A percentile compares a stretch with the other conserved stretches of the same genome.
Conservation (phyloP, 305 asterid genomes). For the Andrographis paniculata region DNA sequence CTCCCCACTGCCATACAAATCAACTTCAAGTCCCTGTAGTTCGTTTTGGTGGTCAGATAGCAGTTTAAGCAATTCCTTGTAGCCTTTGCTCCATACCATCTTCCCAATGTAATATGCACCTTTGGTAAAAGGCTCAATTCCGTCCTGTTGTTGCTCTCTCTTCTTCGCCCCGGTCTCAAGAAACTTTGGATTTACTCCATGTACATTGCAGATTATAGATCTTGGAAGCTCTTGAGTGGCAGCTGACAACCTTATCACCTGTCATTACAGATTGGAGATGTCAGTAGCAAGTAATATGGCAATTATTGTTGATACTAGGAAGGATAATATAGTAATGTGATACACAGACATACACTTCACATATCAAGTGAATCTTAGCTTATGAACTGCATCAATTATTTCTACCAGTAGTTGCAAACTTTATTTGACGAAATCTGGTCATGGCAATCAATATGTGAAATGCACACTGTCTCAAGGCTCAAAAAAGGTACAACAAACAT, state of each 20-base stretch:
- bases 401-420: slow-evolving; percentile 1
- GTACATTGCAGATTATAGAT: slow-evolving; percentile 86
- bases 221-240: slow-evolving; percentile 98
- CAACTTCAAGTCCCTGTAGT: slow-evolving; percentile 64
- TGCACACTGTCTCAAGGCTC: too few relatives aligned
- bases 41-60: slow-evolving; percentile 68
- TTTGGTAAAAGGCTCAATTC: slow-evolving; percentile 49
- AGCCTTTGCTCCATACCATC: slow-evolving; percentile 98
- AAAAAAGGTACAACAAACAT: slow-evolving; percentile 2
- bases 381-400: slow-evolving; percentile 8
- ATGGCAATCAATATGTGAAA: not conserved
- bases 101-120: slow-evolving; percentile 94
- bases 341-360: not conserved
- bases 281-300: slow-evolving; percentile 20
- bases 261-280: slow-evolving; percentile 18
- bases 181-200: slow-evolving; percentile 93
- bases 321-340: slow-evolving; percentile 4
- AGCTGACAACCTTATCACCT: slow-evolving; percentile 96
- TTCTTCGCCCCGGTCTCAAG: slow-evolving; percentile 74
- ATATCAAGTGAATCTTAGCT: slow-evolving; percentile 7
- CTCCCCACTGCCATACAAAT: slow-evolving; percentile 94
- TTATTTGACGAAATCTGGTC: not conserved
- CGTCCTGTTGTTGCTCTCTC: slow-evolving; percentile 53
- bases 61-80: slow-evolving; percentile 79
- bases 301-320: slow-evolving; percentile 10